Conservation (phyloP, 768 basidiomycete genomes). For the Guyanaporus albipodus region DNA sequence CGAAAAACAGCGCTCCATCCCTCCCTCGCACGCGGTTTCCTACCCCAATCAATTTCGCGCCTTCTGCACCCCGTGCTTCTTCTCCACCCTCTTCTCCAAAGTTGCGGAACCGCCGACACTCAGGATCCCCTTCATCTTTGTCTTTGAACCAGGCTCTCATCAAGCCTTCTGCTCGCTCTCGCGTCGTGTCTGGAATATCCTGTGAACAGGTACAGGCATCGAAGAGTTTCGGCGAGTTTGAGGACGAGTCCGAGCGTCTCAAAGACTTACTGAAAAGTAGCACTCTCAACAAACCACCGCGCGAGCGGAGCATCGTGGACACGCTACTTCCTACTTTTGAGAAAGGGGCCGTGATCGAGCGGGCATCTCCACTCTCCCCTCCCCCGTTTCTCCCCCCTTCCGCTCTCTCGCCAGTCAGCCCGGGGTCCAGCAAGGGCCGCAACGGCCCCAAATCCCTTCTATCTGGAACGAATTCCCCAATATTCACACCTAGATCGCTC, state of each 20-base stretch:
- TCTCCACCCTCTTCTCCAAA: slow-evolving; percentile 23
- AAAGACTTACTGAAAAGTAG: slow-evolving; percentile 67
- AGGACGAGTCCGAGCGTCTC: slow-evolving; percentile 73
- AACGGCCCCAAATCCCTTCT: slow-evolving; percentile 41
- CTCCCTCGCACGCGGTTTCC: slow-evolving; percentile 12
- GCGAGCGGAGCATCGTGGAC: slow-evolving; percentile 32
- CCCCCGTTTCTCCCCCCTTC: slow-evolving; percentile 11
- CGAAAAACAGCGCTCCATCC: slow-evolving; percentile 6
- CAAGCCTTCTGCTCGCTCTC: slow-evolving; percentile 50
- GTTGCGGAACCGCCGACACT: slow-evolving; percentile 27
- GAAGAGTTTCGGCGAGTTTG: slow-evolving; percentile 76
- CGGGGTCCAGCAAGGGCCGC: slow-evolving; percentile 16
- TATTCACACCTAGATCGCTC: slow-evolving; percentile 35
- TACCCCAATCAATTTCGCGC: neutral
- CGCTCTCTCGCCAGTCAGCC: slow-evolving; percentile 7
- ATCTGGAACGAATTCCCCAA: slow-evolving; percentile 44
- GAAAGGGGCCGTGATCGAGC: slow-evolving; percentile 25
- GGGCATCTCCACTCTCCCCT: slow-evolving; percentile 7
- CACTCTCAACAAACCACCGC: slow-evolving; percentile 33
- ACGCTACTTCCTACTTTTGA: slow-evolving; percentile 30
- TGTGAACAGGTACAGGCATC: slow-evolving; percentile 71
- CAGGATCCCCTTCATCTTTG: slow-evolving; percentile 38
- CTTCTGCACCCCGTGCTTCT: slow-evolving; percentile 8
- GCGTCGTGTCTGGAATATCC: slow-evolving; percentile 69
- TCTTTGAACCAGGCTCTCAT: slow-evolving; percentile 43